A percentile compares a stretch with the other conserved stretches of the same genome.
Conservation (phyloP, 2,329 filamentous ascomycete species). For the Reticulascus tulasneorum region DNA sequence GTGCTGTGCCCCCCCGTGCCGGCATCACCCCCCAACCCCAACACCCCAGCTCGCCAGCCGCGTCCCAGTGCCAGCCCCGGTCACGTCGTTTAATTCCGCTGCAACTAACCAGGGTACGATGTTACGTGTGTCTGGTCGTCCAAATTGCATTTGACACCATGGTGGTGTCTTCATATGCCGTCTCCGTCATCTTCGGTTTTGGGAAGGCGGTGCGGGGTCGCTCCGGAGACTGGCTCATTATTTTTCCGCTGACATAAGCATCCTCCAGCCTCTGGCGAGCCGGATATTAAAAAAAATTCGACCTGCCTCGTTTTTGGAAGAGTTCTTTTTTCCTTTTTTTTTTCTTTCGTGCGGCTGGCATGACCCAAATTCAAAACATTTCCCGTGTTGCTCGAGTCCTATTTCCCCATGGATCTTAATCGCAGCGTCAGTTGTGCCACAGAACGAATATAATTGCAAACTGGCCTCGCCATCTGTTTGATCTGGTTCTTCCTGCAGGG, state of each 20-base stretch:
- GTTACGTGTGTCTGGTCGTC: too few relatives aligned
- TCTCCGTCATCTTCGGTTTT: too few relatives aligned
- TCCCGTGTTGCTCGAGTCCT: constrained; percentile 78
- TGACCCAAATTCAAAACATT: constrained; percentile 54
- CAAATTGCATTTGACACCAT: too few relatives aligned
- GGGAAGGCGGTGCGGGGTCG: too few relatives aligned
- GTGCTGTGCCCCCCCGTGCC: constrained; percentile 3
- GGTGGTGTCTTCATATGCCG: too few relatives aligned
- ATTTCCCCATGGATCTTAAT: constrained; percentile 47
- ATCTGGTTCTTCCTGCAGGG: constrained; percentile 1
- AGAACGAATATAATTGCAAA: constrained; percentile 78
- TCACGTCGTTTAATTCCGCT: too few relatives aligned
- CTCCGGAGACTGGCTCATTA: too few relatives aligned
- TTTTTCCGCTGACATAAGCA: too few relatives aligned
- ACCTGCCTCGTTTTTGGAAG: background rate
- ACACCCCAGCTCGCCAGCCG: too few relatives aligned
- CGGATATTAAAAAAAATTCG: constrained; percentile 13
- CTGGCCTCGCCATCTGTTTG: constrained; percentile 40
- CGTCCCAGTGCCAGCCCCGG: too few relatives aligned
- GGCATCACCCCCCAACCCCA: too few relatives aligned
- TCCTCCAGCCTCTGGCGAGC: background rate
- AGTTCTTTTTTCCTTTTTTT: constrained; percentile 44
- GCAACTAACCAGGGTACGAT: too few relatives aligned
- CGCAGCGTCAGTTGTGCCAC: constrained; percentile 74
- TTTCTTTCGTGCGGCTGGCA: constrained; percentile 77